These are phyloP conservation scores for Syncephalastrum racemosum DNA, from an alignment of 371 early-diverging fungal species.

Conservation along the genomic window DNA sequence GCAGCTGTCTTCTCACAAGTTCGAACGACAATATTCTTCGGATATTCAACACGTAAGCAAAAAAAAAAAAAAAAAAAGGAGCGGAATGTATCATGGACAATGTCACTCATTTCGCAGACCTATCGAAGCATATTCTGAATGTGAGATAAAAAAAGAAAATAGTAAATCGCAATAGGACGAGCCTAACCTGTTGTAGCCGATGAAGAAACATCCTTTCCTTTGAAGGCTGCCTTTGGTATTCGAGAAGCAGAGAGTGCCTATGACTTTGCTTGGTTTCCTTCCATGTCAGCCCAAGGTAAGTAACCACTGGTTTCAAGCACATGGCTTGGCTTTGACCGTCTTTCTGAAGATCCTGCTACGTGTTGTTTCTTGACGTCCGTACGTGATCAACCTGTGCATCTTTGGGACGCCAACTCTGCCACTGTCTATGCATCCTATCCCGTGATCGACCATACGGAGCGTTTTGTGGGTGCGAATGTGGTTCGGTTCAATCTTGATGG, in stretches of 20 bases:
- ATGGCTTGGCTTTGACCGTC: not conserved
- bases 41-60: conserved; percentile 52
- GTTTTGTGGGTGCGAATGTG: conserved; percentile 62
- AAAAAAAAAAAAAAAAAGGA: no score
- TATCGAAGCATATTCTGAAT: conserved; percentile 15
- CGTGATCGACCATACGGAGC: conserved; percentile 65
- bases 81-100: not conserved
- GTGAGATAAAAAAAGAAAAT: conserved; percentile 1
- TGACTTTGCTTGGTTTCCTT: conserved; percentile 71
- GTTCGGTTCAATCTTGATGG: conserved; percentile 66
- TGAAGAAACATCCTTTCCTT: not conserved
- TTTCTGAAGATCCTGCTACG: conserved; percentile 53
- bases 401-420: conserved; percentile 59
- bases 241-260: conserved; percentile 61
- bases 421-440: conserved; percentile 60
- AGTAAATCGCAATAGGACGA: not conserved
- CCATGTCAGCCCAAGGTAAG: conserved; percentile 60
- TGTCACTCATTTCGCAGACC: conserved; percentile 8
- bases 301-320: not conserved
- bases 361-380: conserved; percentile 66
- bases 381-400: conserved; percentile 68
- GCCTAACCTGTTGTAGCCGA: no score
- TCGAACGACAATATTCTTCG: conserved; percentile 62
- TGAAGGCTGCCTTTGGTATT: conserved; percentile 41
- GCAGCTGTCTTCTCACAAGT: conserved; percentile 58